Percentiles rank a stretch among this genome's conserved stretches.
These are phyloP conservation scores for Suillus subluteus DNA, from an alignment of 768 basidiomycete genomes.

Conservation along the genomic window DNA sequence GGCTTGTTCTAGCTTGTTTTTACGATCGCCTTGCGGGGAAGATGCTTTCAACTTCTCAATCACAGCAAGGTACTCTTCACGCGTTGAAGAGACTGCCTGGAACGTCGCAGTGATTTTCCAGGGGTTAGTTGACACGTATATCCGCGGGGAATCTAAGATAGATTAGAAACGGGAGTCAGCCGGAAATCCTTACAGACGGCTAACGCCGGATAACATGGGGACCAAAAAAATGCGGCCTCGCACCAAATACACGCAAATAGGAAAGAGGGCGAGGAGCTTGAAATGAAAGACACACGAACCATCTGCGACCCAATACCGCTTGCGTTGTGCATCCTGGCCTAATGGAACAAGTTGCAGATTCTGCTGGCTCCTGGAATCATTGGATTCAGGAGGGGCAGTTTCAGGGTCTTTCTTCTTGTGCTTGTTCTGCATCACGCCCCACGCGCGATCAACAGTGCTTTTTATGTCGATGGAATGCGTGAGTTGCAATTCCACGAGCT, in stretches of 20 bases:
- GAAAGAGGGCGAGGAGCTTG: constrained; percentile 34
- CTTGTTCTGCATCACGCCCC: constrained; percentile 84
- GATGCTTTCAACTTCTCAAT: constrained; percentile 62
- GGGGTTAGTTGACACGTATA: constrained; percentile 86
- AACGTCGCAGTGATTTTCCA: constrained; percentile 88
- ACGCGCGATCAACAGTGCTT: constrained; percentile 76
- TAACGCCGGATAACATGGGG: constrained; percentile 42
- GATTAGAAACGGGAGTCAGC: constrained; percentile 36
- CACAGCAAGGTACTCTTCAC: constrained; percentile 69
- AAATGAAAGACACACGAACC: constrained; percentile 68
- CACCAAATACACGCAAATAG: constrained; percentile 79
- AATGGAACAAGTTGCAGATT: constrained; percentile 68
- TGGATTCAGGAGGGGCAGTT: constrained; percentile 55
- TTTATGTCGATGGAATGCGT: constrained; percentile 71
- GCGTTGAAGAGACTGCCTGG: constrained; percentile 68
- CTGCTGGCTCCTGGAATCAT: constrained; percentile 69
- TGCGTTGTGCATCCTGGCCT: constrained; percentile 76
- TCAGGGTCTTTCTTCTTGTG: constrained; percentile 79
- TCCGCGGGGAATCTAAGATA: constrained; percentile 77
- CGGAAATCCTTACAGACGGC: constrained; percentile 37
- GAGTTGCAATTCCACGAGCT: constrained; percentile 85
- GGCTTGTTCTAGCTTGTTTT: constrained; percentile 59
- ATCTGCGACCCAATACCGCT: constrained; percentile 87
- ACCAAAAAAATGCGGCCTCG: constrained; percentile 49
- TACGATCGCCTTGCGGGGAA: constrained; percentile 49